Evolutionary conservation across 495 filamentous ascomycete genomes (phyloP).

Genomic region (Penicilliopsis zonata): DNA sequence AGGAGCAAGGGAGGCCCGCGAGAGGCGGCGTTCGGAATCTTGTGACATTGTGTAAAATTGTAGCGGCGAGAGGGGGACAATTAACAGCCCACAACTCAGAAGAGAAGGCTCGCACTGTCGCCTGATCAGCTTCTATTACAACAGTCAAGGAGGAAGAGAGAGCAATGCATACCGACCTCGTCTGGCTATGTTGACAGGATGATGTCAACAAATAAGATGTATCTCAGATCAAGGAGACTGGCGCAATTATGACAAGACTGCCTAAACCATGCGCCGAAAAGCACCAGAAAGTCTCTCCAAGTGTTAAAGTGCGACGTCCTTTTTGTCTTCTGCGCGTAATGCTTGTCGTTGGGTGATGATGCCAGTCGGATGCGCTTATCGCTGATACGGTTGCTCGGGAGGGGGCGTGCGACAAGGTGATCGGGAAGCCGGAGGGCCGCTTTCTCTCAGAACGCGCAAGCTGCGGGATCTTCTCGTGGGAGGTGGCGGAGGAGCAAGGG

Average conservation of each 20-base stretch:
- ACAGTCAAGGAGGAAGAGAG: background rate
- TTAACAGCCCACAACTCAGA: conserved; percentile 2
- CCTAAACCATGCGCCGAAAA: too few species aligned
- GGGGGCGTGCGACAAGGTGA: background rate
- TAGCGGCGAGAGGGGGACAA: conserved; percentile 1
- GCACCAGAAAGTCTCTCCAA: too few species aligned
- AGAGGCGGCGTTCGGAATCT: conserved; percentile 12
- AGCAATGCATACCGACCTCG: background rate
- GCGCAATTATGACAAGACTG: too few species aligned
- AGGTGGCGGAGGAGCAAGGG: conserved; percentile 3
- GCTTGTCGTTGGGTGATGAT: conserved; percentile 1
- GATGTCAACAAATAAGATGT: background rate
- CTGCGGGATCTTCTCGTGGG: background rate
- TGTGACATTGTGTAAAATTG: conserved; percentile 24
- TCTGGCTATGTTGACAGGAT: background rate
- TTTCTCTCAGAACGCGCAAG: background rate
- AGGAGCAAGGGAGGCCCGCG: conserved; percentile 27
- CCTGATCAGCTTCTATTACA: background rate
- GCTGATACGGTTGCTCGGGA: conserved; percentile 7
- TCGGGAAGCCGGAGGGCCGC: background rate
- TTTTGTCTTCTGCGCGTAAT: too few species aligned
- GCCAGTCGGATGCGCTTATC: conserved; percentile 11
- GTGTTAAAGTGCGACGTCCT: too few species aligned
- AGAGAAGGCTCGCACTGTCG: conserved; percentile 12
- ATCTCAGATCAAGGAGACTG: too few species aligned